These are phyloP conservation scores for Raphanus raphanistrum DNA, from an alignment of 345 rosid genomes.

Conservation along the genomic window DNA sequence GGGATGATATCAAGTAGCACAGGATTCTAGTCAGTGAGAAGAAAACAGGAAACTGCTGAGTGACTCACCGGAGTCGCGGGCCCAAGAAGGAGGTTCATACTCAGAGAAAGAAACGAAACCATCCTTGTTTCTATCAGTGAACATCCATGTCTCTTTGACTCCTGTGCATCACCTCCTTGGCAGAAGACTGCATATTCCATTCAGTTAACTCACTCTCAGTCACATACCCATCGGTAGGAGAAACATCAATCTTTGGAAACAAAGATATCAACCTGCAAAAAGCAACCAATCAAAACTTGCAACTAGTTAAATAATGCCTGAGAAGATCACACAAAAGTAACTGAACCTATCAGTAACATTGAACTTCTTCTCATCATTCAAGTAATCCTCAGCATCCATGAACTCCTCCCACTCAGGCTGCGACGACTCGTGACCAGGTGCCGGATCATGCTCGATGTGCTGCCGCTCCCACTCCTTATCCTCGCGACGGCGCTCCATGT, in stretches of 20 bases:
- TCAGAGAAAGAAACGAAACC: conserved; percentile 74
- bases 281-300: conserved; percentile 9
- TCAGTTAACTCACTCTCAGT: conserved; percentile 76
- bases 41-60: background rate
- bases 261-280: conserved; percentile 60
- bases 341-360: conserved; percentile 76
- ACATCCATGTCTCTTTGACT: conserved; percentile 82
- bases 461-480: conserved; percentile 86
- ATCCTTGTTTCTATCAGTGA: conserved; percentile 89
- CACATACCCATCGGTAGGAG: conserved; percentile 74
- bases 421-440: conserved; percentile 62
- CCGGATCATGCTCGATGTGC: conserved; percentile 49
- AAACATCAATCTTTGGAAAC: conserved; percentile 90
- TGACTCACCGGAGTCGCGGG: conserved; percentile 57
- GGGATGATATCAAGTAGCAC: background rate
- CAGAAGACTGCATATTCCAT: conserved; percentile 78
- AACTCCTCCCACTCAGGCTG: conserved; percentile 98
- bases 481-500: conserved; percentile 72
- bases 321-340: too few species aligned
- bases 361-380: conserved; percentile 83
- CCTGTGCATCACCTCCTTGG: conserved; percentile 73
- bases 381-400: conserved; percentile 88
- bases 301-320: background rate
- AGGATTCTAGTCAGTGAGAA: background rate
- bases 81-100: conserved; percentile 95